These are phyloP conservation scores for Geranomyces variabilis DNA, from an alignment of 192 early-diverging fungal species.

Conservation along the genomic window DNA sequence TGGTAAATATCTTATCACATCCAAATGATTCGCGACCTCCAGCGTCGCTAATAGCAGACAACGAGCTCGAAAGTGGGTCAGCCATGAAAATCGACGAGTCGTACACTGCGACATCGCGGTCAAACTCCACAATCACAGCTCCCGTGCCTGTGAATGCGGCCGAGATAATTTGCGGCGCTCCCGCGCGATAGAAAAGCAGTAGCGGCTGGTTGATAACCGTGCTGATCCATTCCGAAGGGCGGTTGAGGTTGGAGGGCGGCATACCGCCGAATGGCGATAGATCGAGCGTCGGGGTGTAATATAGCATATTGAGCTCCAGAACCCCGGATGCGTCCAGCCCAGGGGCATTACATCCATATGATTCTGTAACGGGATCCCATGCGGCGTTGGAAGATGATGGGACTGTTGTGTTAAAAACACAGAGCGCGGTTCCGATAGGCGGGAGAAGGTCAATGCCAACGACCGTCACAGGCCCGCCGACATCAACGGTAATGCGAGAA, in stretches of 20 bases:
- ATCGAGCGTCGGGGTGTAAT: constrained; percentile 15
- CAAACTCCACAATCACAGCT: constrained; percentile 8
- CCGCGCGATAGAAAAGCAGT: constrained; percentile 15
- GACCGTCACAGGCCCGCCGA: constrained; percentile 1
- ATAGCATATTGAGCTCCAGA: constrained; percentile 20
- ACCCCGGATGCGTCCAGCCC: neutral
- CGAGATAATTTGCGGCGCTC: constrained; percentile 8
- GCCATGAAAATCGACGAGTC: constrained; percentile 8
- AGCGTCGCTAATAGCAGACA: neutral
- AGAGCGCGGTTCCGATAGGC: constrained; percentile 18
- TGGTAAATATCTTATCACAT: constrained; percentile 16
- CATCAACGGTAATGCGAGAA: neutral
- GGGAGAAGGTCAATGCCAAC: constrained; percentile 12
- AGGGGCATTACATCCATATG: constrained; percentile 11
- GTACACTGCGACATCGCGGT: constrained; percentile 8
- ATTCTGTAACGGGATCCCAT: neutral
- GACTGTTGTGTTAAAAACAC: constrained; percentile 19
- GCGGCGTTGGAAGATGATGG: neutral
- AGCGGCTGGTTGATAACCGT: constrained; percentile 21
- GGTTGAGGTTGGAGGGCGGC: neutral
- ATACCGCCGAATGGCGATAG: constrained; percentile 6
- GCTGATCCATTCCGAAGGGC: constrained; percentile 6
- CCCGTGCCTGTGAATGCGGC: constrained; percentile 17
- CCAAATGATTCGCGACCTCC: constrained; percentile 6
- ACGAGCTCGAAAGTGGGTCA: constrained; percentile 5